phyloP scores from a whole-genome alignment of 306 rosid genomes.

The Gleditsia sinensis region DNA sequence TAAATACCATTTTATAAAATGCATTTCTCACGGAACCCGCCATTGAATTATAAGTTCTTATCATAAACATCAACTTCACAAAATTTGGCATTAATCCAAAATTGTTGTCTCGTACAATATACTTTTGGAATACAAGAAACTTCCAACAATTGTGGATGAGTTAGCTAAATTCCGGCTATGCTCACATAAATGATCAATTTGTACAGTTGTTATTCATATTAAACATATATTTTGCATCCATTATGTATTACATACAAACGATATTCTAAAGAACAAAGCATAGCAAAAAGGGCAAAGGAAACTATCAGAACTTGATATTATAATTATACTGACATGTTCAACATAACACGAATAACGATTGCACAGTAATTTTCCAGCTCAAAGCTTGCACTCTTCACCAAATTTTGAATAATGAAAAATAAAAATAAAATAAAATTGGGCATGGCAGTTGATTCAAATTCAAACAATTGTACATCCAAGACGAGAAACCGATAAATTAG shows the following conservation, averaged over 20 bases:
- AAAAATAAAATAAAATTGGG: neutral
- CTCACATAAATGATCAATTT: no score
- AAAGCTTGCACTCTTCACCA: neutral
- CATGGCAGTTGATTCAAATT: neutral
- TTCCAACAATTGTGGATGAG: no score
- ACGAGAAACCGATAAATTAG: slow-evolving; percentile 23
- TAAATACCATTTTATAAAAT: no score
- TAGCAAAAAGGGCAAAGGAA: neutral
- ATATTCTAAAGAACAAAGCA: neutral
- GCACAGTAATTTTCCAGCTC: neutral
- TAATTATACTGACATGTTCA: neutral
- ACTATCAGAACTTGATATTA: neutral
- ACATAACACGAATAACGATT: neutral
- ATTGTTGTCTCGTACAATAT: no score
- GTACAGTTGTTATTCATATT: no score
- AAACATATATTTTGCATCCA: no score
- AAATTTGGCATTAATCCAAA: no score
- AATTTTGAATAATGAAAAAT: neutral
- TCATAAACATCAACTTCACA: no score
- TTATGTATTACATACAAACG: neutral
- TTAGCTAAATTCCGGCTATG: no score
- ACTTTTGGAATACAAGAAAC: no score
- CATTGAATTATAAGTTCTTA: no score
- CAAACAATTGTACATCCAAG: slow-evolving; percentile 3
- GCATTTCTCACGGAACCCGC: no score